Evolutionary conservation across 1,284 basidiomycete genomes (phyloP).

Genomic region (Hypsizygus ulmarius): DNA sequence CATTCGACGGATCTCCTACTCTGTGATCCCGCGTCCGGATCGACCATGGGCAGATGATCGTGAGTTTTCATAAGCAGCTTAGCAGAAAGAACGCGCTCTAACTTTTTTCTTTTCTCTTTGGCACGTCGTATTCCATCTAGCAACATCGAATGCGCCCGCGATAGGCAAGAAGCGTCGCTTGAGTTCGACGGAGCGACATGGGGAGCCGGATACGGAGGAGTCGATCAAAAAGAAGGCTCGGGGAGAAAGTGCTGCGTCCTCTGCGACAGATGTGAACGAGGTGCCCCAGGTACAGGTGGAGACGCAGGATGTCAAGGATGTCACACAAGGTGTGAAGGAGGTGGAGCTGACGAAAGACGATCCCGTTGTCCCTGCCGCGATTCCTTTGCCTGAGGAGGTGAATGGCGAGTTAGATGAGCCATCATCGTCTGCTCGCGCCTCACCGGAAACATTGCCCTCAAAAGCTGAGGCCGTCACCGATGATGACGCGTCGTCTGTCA

Average conservation of each 20-base stretch:
- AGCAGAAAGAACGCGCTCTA: conserved; percentile 15
- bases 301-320: conserved; percentile 59
- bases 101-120: conserved; percentile 19
- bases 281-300: conserved; percentile 28
- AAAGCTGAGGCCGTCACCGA: conserved; percentile 4
- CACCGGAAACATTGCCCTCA: conserved; percentile 3
- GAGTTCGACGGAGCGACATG: conserved; percentile 45
- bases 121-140: conserved; percentile 34
- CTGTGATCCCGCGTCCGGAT: conserved; percentile 67
- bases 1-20: conserved; percentile 66
- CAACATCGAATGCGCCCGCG: conserved; percentile 70
- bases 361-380: conserved; percentile 38
- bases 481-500: conserved; percentile 12
- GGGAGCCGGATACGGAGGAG: conserved; percentile 36
- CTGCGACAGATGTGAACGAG: conserved; percentile 21
- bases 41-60: conserved; percentile 74
- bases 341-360: conserved; percentile 53
- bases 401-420: conserved; percentile 28
- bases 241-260: conserved; percentile 29
- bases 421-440: conserved; percentile 7
- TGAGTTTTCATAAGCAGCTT: conserved; percentile 34
- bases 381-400: conserved; percentile 53
- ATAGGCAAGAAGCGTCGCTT: conserved; percentile 63
- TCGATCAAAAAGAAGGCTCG: conserved; percentile 45
- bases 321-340: conserved; percentile 66